Conservation (phyloP, 129 eudicot species). For the Heracleum sosnowskyi region DNA sequence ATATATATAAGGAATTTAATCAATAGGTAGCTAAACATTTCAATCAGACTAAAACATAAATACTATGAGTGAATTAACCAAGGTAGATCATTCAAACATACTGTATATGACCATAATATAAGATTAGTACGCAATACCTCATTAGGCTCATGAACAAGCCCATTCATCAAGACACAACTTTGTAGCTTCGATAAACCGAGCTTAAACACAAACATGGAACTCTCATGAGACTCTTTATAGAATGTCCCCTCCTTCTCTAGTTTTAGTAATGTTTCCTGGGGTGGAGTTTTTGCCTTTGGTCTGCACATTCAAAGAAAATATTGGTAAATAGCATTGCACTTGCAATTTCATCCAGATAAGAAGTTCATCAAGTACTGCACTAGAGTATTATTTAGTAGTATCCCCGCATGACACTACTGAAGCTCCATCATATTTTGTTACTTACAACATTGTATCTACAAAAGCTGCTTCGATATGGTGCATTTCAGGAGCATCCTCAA, state of each 20-base stretch:
- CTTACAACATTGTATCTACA: constrained; percentile 89
- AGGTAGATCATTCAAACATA: not conserved
- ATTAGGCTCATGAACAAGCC: constrained; percentile 60
- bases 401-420: not conserved
- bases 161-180: constrained; percentile 83
- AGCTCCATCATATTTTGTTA: not conserved
- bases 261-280: constrained; percentile 72
- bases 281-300: constrained; percentile 65
- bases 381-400: not conserved
- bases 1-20: not conserved
- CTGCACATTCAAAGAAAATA: constrained; percentile 26
- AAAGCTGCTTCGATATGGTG: constrained; percentile 93
- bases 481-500: constrained; percentile 61
- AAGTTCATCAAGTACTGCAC: not conserved
- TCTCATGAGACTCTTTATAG: constrained; percentile 47
- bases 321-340: not conserved
- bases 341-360: constrained; percentile 6
- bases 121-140: constrained; percentile 43
- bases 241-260: constrained; percentile 66
- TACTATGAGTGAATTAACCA: not conserved
- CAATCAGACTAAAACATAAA: not conserved
- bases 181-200: constrained; percentile 69
- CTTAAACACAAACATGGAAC: constrained; percentile 72
- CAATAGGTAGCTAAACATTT: not conserved
- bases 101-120: not conserved